A percentile compares a stretch with the other conserved stretches of the same genome.
phyloP scores from a whole-genome alignment of 208 protist genomes.

The Trypanosomatidae sp. region DNA sequence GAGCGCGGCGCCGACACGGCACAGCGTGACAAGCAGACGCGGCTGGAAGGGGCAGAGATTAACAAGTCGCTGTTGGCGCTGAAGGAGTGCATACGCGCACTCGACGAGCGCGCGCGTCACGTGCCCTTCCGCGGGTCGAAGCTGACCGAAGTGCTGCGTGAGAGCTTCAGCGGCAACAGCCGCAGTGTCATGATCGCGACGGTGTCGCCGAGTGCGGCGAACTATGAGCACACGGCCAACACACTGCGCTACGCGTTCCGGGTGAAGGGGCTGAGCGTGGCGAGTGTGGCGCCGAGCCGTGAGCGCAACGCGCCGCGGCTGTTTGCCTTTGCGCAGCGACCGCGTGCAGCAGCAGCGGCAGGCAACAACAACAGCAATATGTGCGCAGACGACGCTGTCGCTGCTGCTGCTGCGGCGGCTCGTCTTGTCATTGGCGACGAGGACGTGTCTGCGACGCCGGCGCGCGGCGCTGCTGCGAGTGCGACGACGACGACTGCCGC shows the following conservation, averaged over 20 bases:
- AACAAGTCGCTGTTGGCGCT: slow-evolving; percentile 98
- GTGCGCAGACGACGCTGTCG: background rate
- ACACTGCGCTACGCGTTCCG: slow-evolving; percentile 96
- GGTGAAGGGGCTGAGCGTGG: slow-evolving; percentile 70
- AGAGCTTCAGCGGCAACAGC: slow-evolving; percentile 94
- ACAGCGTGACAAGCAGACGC: slow-evolving; percentile 79
- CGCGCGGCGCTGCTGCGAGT: background rate
- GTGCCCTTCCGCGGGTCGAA: slow-evolving; percentile 94
- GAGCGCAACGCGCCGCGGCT: slow-evolving; percentile 48
- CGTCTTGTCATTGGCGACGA: too few species aligned
- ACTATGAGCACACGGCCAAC: slow-evolving; percentile 94
- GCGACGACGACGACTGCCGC: background rate
- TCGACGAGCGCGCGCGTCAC: slow-evolving; percentile 90
- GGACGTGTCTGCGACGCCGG: background rate
- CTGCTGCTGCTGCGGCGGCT: too few species aligned
- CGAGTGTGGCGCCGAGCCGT: slow-evolving; percentile 31
- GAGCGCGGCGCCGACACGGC: slow-evolving; percentile 92
- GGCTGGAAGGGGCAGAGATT: slow-evolving; percentile 97
- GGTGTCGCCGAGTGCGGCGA: slow-evolving; percentile 73
- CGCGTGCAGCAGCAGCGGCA: background rate
- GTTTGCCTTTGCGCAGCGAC: background rate
- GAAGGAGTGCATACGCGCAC: slow-evolving; percentile 97
- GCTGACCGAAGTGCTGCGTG: slow-evolving; percentile 92
- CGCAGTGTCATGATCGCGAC: slow-evolving; percentile 94
- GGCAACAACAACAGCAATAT: background rate